Base-by-base conservation (phyloP, 768 basidiomycete genomes). In the Lactarius indigo region DNA sequence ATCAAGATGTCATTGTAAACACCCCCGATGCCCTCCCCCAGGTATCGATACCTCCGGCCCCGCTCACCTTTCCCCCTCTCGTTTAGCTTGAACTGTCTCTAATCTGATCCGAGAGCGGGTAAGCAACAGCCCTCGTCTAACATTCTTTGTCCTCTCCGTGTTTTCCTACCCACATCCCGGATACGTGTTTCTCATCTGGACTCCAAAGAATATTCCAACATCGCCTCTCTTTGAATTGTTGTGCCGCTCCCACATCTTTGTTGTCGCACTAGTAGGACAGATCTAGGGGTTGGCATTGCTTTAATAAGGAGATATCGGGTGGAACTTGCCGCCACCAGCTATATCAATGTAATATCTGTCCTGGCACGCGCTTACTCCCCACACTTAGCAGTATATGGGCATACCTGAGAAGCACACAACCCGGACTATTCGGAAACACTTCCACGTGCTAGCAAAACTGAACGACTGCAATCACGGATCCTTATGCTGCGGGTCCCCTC, bases 401-500 rank as follows among this genome's bases (percentile, higher is more conserved):
- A 60, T 23, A 28, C n/a, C 6, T 17, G 55, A 56, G 55, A 56
- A 56, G 31, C 28, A 30, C 55, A 56, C 30, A n/a, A 18, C 31
- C 55, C 50, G 50, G 50, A 26, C 50, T 52, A 4, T 52, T 26
- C 50, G 50, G 50, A 52, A 26, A 28, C 50, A 26, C 47, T 50
- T 26, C 37, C 65, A 66, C 65, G 61, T 66, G 65, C 65, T 66
- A 63, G 61, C 50, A 52, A 52, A 26, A 26, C 13, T 52, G 23
- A 52, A 52, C 15, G 13, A 52, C 50, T 26, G 50, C 5, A 28
- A 52, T 13, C 50, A 52, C 50, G 26, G 50, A 52, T 23, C 50
- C 26, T 52, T 52, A 26, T 52, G 15, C 17, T 7, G 50, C 5
- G 23, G 6, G 47, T 50, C n/a, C 23, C 50, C 13, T 26, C 13